These are phyloP conservation scores for Cordyceps tenuipes DNA, from an alignment of 2,329 filamentous ascomycete species.

Conservation along the genomic window DNA sequence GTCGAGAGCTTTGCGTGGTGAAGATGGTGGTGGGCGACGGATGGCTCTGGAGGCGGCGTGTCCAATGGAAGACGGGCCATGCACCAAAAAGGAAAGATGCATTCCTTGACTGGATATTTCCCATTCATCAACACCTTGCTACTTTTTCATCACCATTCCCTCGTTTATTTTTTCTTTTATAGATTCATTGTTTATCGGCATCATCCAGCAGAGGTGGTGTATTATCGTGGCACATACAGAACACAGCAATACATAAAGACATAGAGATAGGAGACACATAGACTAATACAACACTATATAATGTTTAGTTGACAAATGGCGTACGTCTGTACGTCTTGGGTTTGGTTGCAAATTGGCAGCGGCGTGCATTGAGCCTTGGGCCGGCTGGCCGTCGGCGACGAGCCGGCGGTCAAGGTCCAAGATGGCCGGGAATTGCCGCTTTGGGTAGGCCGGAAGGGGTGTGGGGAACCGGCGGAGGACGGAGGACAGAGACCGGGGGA, in stretches of 20 bases:
- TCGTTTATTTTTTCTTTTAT: neutral
- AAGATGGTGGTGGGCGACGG: neutral
- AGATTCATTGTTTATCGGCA: neutral
- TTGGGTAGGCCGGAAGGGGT: neutral
- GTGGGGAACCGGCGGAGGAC: neutral
- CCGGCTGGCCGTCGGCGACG: neutral
- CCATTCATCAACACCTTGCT: neutral
- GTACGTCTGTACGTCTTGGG: neutral
- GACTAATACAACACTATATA: neutral
- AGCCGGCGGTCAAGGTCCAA: neutral
- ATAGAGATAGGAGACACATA: neutral
- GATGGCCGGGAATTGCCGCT: neutral
- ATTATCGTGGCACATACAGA: neutral
- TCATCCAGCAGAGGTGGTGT: neutral
- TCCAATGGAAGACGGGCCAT: too few relatives aligned
- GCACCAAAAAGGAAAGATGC: neutral
- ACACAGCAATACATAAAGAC: neutral
- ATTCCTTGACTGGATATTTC: neutral
- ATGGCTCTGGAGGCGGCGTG: neutral
- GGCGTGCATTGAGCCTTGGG: neutral
- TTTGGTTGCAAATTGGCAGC: neutral
- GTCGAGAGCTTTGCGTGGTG: constrained; percentile 14
- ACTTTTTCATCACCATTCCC: neutral
- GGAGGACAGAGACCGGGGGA: neutral
- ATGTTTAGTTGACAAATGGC: neutral